Evolutionary conservation across 805 yeast genomes (phyloP).

Genomic region (Yarrowia sp.): DNA sequence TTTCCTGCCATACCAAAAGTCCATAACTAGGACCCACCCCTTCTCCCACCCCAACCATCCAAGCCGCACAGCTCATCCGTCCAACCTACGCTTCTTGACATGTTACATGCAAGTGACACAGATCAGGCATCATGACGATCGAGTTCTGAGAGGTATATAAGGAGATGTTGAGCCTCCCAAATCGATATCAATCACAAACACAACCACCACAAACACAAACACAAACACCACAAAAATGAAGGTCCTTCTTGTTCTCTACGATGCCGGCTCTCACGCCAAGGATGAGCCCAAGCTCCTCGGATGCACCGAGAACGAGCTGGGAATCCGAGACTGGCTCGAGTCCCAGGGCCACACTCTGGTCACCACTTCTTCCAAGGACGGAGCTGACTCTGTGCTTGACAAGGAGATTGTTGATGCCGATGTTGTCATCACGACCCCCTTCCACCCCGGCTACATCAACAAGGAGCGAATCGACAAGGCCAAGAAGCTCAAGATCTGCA

Average conservation of each 20-base stretch:
- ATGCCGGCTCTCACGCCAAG: background rate
- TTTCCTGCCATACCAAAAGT: no score
- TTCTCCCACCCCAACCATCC: no score
- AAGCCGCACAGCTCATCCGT: no score
- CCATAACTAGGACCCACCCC: no score
- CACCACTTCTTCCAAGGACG: background rate
- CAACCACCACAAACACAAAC: background rate
- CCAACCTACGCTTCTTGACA: no score
- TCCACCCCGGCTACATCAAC: conserved; percentile 72
- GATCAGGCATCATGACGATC: background rate
- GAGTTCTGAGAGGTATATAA: background rate
- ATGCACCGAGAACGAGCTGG: background rate
- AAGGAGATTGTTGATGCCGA: background rate
- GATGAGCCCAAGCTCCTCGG: background rate
- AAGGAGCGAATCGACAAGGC: conserved; percentile 63
- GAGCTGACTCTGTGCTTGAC: background rate
- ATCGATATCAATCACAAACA: background rate
- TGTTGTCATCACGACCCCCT: conserved; percentile 47
- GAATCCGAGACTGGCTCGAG: background rate
- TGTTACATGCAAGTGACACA: no score
- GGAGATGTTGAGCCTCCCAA: background rate
- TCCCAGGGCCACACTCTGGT: background rate
- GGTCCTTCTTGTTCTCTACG: background rate
- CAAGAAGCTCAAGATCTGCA: conserved; percentile 58
- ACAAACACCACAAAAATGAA: background rate